Percentiles rank a stretch among this genome's conserved stretches.
Evolutionary conservation across 371 early-diverging fungal species (phyloP).

Genomic region (Blakeslea trispora): DNA sequence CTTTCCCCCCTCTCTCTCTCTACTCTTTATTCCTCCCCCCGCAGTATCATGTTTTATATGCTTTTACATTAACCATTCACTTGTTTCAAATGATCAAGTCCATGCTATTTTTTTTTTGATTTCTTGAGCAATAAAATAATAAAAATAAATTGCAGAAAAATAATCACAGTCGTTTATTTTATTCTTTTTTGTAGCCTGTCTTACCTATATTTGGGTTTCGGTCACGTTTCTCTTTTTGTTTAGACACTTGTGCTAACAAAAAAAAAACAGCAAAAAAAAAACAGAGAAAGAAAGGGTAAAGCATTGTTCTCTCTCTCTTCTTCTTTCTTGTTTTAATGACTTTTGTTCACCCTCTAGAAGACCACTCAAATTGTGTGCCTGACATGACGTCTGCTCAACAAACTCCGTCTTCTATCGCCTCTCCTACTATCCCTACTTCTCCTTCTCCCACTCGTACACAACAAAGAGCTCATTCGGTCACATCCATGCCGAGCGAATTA

Average conservation of each 20-base stretch:
- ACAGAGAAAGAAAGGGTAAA: conserved; percentile 2
- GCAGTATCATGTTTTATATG: no score
- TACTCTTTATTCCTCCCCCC: no score
- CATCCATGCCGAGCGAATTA: conserved; percentile 44
- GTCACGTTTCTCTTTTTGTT: conserved; percentile 18
- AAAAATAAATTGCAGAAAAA: no score
- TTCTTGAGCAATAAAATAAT: no score
- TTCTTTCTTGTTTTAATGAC: conserved; percentile 19
- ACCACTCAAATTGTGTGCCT: conserved; percentile 6
- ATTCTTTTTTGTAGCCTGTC: conserved; percentile 6
- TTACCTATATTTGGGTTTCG: conserved; percentile 2
- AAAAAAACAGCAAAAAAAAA: background rate
- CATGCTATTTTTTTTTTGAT: conserved; percentile 5
- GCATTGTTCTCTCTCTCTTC: conserved; percentile 6
- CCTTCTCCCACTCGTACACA: conserved; percentile 19
- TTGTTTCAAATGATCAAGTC: background rate
- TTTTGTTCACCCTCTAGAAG: conserved; percentile 27
- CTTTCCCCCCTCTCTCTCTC: no score
- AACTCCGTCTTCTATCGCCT: no score
- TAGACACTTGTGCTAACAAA: background rate
- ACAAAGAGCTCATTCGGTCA: conserved; percentile 49
- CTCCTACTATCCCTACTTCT: no score
- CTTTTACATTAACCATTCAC: no score
- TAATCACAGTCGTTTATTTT: no score
- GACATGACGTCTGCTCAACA: conserved; percentile 12